Evolutionary conservation across 805 yeast species (phyloP).

Genomic region (Metschnikowia continentalis): DNA sequence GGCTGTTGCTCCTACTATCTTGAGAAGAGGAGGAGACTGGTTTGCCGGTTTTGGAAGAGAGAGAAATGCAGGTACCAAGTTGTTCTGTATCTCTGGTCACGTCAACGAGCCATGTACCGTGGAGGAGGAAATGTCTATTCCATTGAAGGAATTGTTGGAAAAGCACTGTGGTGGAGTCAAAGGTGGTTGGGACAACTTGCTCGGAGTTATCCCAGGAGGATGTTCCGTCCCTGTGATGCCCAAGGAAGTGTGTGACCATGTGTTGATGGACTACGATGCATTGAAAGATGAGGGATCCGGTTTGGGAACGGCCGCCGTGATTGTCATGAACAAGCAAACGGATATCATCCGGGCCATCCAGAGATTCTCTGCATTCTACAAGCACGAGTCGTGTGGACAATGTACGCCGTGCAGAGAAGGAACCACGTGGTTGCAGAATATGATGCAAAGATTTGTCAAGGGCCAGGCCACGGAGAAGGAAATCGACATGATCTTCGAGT

Average conservation of each 20-base stretch:
- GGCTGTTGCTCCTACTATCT: constrained; percentile 83
- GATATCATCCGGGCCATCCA: constrained; percentile 84
- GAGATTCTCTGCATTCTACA: constrained; percentile 77
- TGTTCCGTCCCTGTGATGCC: constrained; percentile 82
- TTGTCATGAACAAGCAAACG: constrained; percentile 83
- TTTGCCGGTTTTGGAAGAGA: constrained; percentile 80
- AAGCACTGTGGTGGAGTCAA: constrained; percentile 87
- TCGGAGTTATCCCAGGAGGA: constrained; percentile 89
- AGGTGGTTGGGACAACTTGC: constrained; percentile 90
- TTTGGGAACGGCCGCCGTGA: constrained; percentile 89
- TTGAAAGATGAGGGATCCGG: constrained; percentile 82
- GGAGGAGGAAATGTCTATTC: constrained; percentile 91
- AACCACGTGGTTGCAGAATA: constrained; percentile 76
- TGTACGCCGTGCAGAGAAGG: constrained; percentile 96
- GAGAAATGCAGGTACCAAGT: constrained; percentile 78
- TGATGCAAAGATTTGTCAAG: constrained; percentile 75
- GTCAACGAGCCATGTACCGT: constrained; percentile 91
- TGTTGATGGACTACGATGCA: constrained; percentile 85
- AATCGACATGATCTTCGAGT: constrained; percentile 80
- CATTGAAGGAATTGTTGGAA: constrained; percentile 76
- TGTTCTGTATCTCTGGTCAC: constrained; percentile 84
- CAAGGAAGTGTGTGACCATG: constrained; percentile 59
- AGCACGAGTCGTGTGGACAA: constrained; percentile 92
- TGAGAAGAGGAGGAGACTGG: constrained; percentile 89
- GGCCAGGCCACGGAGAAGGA: constrained; percentile 82